Percentiles rank a stretch among this genome's conserved stretches.
phyloP scores from a whole-genome alignment of 148 eudicot species.

The Salicornia ramosissima region DNA sequence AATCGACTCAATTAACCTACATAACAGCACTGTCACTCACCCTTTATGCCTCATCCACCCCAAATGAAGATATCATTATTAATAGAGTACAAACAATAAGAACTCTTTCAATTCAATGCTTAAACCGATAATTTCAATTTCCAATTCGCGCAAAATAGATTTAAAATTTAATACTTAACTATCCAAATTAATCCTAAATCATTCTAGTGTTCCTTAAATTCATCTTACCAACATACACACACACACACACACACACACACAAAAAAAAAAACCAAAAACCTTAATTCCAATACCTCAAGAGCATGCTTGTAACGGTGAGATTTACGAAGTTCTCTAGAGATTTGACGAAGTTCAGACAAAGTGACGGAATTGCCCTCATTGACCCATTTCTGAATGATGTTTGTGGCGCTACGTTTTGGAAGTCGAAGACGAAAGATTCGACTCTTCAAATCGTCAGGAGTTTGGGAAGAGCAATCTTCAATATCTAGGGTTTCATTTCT shows the following conservation, averaged over 20 bases:
- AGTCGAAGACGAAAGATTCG: constrained; percentile 69
- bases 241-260: neutral
- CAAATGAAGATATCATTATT: too few relatives aligned
- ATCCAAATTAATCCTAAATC: too few relatives aligned
- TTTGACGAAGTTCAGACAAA: constrained; percentile 54
- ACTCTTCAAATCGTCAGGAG: constrained; percentile 55
- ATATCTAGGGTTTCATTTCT: constrained; percentile 25
- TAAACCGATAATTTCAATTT: too few relatives aligned
- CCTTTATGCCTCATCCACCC: too few relatives aligned
- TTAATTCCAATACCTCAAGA: constrained; percentile 57
- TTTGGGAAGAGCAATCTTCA: constrained; percentile 24
- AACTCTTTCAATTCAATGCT: too few relatives aligned
- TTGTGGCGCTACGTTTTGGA: constrained; percentile 78
- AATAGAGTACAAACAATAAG: too few relatives aligned
- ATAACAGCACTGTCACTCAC: too few relatives aligned
- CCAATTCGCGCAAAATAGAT: too few relatives aligned
- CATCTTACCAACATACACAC: neutral
- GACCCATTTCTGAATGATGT: constrained; percentile 70
- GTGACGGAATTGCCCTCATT: constrained; percentile 54
- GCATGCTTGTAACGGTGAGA: constrained; percentile 81
- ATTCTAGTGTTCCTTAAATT: neutral
- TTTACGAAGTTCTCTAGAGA: constrained; percentile 55
- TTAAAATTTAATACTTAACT: too few relatives aligned
- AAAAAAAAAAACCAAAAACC: neutral
- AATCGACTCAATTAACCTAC: too few relatives aligned